phyloP scores from a whole-genome alignment of 768 basidiomycete genomes.

The Chlorophyllum brunneum region DNA sequence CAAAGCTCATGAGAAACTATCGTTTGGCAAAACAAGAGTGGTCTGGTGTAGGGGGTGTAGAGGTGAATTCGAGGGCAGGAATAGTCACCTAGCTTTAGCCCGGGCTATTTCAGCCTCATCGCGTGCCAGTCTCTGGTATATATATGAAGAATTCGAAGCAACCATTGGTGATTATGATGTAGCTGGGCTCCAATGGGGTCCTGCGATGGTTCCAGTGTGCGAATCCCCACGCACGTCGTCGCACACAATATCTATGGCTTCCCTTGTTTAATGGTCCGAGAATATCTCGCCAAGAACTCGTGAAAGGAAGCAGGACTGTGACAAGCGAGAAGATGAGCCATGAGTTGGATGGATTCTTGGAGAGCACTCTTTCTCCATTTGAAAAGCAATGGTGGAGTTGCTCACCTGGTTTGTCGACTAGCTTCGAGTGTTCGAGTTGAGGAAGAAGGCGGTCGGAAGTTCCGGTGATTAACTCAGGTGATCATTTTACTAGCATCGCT shows the following conservation, averaged over 20 bases:
- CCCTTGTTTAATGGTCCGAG: not conserved
- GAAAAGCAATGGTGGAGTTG: not conserved
- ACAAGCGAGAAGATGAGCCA: not conserved
- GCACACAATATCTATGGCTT: not conserved
- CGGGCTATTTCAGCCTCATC: constrained; percentile 8
- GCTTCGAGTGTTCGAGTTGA: too few relatives aligned
- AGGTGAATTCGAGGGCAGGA: not conserved
- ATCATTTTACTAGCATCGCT: too few relatives aligned
- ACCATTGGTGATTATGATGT: constrained; percentile 5
- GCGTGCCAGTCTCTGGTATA: constrained; percentile 4
- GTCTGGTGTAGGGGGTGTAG: not conserved
- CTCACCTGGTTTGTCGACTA: not conserved
- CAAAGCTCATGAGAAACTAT: constrained; percentile 7
- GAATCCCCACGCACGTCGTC: not conserved
- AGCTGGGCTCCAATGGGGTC: constrained; percentile 4
- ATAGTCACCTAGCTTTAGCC: constrained; percentile 6
- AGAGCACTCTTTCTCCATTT: not conserved
- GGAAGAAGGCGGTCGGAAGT: too few relatives aligned
- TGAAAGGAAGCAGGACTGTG: not conserved
- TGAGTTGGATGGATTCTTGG: not conserved
- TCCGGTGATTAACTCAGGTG: too few relatives aligned
- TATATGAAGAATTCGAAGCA: constrained; percentile 9
- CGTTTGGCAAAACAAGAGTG: not conserved
- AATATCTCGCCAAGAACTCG: too few relatives aligned
- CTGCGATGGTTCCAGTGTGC: not conserved